Conservation (phyloP, 805 yeast species). For the Yarrowia alimentaria region DNA sequence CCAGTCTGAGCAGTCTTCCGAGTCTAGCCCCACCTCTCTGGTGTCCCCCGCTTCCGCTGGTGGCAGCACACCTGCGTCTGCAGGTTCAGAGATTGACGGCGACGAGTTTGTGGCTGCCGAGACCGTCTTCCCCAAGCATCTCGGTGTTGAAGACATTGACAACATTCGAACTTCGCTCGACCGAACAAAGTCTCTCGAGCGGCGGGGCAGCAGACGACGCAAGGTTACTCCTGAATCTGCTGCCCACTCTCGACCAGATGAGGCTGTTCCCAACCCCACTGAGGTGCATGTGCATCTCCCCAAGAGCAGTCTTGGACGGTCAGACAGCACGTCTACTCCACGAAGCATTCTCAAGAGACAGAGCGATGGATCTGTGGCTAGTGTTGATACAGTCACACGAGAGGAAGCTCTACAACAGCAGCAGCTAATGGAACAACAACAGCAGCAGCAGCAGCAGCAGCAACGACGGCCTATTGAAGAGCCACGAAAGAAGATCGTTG, state of each 20-base stretch:
- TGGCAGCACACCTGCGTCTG: conserved; percentile 21
- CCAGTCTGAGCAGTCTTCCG: conserved; percentile 1
- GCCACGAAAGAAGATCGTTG: too few species aligned
- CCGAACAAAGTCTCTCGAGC: conserved; percentile 39
- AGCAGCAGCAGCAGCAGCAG: too few species aligned
- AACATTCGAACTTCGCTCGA: conserved; percentile 40
- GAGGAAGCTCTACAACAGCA: too few species aligned
- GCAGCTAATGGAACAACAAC: neutral
- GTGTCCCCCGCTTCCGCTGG: conserved; percentile 3
- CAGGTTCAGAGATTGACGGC: conserved; percentile 7
- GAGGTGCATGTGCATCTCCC: conserved; percentile 35
- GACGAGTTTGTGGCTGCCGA: conserved; percentile 35
- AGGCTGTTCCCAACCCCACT: conserved; percentile 36
- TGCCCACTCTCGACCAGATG: neutral
- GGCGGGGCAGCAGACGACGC: conserved; percentile 37
- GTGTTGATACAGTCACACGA: conserved; percentile 1
- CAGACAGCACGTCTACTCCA: conserved; percentile 17
- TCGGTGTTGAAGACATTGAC: conserved; percentile 38
- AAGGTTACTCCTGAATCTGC: conserved; percentile 11
- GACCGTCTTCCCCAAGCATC: conserved; percentile 40
- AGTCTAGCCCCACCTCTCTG: neutral
- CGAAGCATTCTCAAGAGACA: conserved; percentile 32
- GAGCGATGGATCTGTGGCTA: conserved; percentile 8
- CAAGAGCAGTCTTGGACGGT: conserved; percentile 20
- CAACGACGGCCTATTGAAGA: too few species aligned